A percentile compares a stretch with the other conserved stretches of the same genome.
phyloP scores from a whole-genome alignment of 208 protist species.

The Borovskyia barvae region DNA sequence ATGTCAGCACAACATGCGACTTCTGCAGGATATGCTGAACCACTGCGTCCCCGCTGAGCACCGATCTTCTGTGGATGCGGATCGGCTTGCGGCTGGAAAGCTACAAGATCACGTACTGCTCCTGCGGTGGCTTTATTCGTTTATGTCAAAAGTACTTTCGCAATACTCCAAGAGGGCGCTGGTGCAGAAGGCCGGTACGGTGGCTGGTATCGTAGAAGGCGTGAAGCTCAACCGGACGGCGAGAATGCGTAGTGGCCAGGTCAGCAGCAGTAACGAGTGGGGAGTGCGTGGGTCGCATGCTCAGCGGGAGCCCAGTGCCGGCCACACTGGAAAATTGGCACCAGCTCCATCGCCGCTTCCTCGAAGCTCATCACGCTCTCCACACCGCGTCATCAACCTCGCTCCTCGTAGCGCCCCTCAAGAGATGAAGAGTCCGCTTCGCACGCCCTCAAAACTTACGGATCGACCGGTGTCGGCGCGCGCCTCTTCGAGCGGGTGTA shows the following conservation, averaged over 20 bases:
- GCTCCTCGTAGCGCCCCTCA: no score
- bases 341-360: background rate
- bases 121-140: slow-evolving; percentile 75
- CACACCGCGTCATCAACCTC: no score
- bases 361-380: background rate
- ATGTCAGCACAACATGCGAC: slow-evolving; percentile 65
- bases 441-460: no score
- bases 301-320: no score
- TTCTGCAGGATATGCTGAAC: slow-evolving; percentile 71
- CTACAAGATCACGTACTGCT: slow-evolving; percentile 81
- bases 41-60: slow-evolving; percentile 54
- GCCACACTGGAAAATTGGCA: no score
- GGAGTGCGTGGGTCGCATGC: background rate
- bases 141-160: slow-evolving; percentile 70
- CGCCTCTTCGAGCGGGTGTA: no score
- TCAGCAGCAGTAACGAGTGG: background rate
- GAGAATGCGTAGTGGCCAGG: slow-evolving; percentile 13
- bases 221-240: slow-evolving; percentile 57
- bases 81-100: slow-evolving; percentile 67
- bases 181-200: slow-evolving; percentile 21
- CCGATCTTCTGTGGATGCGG: slow-evolving; percentile 43
- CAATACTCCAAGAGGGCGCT: slow-evolving; percentile 64
- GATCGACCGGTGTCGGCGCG: no score
- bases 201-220: slow-evolving; percentile 30
- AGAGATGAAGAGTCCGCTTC: no score